Percentiles rank a stretch among this genome's conserved stretches.
phyloP scores from a whole-genome alignment of 2,329 filamentous ascomycete genomes.

The Hypoxylon sp. region DNA sequence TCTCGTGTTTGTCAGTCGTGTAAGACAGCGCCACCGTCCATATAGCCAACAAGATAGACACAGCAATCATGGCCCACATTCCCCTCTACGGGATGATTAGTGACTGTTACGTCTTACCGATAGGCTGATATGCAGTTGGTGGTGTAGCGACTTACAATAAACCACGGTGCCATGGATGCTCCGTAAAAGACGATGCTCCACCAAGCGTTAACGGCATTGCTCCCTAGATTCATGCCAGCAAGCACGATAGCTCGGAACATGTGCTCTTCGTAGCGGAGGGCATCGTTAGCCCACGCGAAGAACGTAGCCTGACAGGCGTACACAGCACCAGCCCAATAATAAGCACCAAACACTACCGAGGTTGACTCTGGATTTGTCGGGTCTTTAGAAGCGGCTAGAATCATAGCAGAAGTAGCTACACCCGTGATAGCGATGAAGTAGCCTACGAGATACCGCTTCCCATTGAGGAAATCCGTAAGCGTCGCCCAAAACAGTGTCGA shows the following conservation, averaged over 20 bases:
- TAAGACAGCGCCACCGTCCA: slow-evolving; percentile 72
- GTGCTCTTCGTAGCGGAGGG: slow-evolving; percentile 74
- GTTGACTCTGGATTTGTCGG: slow-evolving; percentile 61
- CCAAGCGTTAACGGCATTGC: slow-evolving; percentile 79
- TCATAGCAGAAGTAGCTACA: slow-evolving; percentile 73
- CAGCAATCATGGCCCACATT: slow-evolving; percentile 82
- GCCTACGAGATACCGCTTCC: slow-evolving; percentile 75
- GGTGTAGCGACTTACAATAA: slow-evolving; percentile 64
- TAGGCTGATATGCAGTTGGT: neutral
- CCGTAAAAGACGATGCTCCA: slow-evolving; percentile 81
- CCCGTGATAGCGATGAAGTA: slow-evolving; percentile 78
- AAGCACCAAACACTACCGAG: slow-evolving; percentile 72
- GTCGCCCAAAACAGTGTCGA: slow-evolving; percentile 79
- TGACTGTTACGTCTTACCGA: neutral
- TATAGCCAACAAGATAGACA: slow-evolving; percentile 70
- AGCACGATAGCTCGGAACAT: slow-evolving; percentile 76
- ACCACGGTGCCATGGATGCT: slow-evolving; percentile 76
- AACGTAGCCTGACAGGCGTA: slow-evolving; percentile 83
- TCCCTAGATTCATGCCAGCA: slow-evolving; percentile 79
- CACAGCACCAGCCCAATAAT: slow-evolving; percentile 78
- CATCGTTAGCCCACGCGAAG: slow-evolving; percentile 83
- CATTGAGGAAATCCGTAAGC: slow-evolving; percentile 74
- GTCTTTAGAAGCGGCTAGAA: slow-evolving; percentile 67
- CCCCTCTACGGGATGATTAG: slow-evolving; percentile 62
- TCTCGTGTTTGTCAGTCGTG: slow-evolving; percentile 60